Evolutionary conservation across 2,329 filamentous ascomycete genomes (phyloP).

Genomic region (Beauveria australis): DNA sequence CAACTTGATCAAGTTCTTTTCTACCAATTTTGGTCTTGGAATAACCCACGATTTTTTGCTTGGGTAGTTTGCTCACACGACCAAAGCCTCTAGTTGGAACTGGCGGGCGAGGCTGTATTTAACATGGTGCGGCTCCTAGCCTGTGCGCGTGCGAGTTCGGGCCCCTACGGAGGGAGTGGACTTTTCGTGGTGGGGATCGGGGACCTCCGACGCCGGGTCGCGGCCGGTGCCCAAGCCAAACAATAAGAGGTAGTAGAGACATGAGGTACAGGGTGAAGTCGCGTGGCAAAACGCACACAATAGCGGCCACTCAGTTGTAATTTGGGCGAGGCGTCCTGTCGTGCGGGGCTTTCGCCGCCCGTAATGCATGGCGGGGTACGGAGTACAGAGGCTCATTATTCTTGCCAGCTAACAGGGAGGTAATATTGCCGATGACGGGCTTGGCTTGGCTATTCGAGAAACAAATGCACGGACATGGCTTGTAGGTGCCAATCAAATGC

Average conservation of each 20-base stretch:
- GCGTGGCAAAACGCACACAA: not conserved
- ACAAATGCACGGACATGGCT: not conserved
- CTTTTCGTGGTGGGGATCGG: slow-evolving; percentile 18
- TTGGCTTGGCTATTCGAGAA: not conserved
- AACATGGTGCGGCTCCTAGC: not conserved
- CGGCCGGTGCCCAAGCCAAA: slow-evolving; percentile 1
- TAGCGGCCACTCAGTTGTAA: not conserved
- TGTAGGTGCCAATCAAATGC: not conserved
- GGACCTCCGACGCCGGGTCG: slow-evolving; percentile 24
- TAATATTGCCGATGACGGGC: not conserved
- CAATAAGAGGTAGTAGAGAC: not conserved
- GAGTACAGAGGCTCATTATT: not conserved
- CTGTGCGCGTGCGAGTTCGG: slow-evolving; percentile 9
- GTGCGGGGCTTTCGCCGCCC: not conserved
- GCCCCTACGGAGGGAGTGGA: not conserved
- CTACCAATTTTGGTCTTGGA: not conserved
- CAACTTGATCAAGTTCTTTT: not conserved
- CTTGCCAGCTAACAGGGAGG: not conserved
- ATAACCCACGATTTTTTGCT: not conserved
- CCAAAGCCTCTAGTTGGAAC: not conserved
- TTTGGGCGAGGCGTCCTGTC: not conserved
- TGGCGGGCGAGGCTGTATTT: slow-evolving; percentile 5
- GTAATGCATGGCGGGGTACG: not conserved
- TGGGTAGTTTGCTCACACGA: not conserved
- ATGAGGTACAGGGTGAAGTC: not conserved